A percentile compares a stretch with the other conserved stretches of the same genome.
phyloP scores from a whole-genome alignment of 441 rosid species.

The Gossypium davidsonii region DNA sequence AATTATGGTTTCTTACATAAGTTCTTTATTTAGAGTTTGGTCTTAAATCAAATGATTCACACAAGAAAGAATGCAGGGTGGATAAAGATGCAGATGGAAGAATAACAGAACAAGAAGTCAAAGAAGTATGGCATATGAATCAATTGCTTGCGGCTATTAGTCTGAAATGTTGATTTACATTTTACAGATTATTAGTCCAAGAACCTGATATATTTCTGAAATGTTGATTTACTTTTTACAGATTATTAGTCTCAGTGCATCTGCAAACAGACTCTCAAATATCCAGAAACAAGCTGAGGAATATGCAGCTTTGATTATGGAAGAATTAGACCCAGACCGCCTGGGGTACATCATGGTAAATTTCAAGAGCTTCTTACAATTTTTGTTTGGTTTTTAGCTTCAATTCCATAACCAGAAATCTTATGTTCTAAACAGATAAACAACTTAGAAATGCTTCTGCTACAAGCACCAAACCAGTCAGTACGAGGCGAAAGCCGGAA shows the following conservation, averaged over 20 bases:
- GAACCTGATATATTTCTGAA: not conserved
- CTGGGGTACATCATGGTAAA: slow-evolving; percentile 44
- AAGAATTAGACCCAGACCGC: slow-evolving; percentile 40
- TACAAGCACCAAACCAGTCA: slow-evolving; percentile 29
- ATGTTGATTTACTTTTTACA: slow-evolving; percentile 8
- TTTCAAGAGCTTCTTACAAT: not conserved
- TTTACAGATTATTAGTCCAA: slow-evolving; percentile 32
- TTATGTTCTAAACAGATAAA: slow-evolving; percentile 34
- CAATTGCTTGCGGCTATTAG: not conserved
- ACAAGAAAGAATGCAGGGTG: slow-evolving; percentile 32
- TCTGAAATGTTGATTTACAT: not conserved
- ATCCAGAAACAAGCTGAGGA: slow-evolving; percentile 36
- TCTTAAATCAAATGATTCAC: not conserved
- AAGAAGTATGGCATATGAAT: slow-evolving; percentile 29
- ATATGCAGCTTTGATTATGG: slow-evolving; percentile 54
- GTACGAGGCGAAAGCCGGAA: slow-evolving; percentile 29
- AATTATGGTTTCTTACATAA: not conserved
- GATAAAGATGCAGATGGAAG: slow-evolving; percentile 54
- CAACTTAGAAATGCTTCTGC: slow-evolving; percentile 36
- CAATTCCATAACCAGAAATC: not conserved
- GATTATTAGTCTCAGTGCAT: slow-evolving; percentile 47
- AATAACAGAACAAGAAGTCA: slow-evolving; percentile 41
- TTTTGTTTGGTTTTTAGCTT: not conserved
- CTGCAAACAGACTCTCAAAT: slow-evolving; percentile 39
- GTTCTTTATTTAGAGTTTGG: not conserved